Evolutionary conservation across 2,329 filamentous ascomycete species (phyloP), one percentile per base, ranked within the genome.

Genomic region (Neonectria hederae): DNA sequence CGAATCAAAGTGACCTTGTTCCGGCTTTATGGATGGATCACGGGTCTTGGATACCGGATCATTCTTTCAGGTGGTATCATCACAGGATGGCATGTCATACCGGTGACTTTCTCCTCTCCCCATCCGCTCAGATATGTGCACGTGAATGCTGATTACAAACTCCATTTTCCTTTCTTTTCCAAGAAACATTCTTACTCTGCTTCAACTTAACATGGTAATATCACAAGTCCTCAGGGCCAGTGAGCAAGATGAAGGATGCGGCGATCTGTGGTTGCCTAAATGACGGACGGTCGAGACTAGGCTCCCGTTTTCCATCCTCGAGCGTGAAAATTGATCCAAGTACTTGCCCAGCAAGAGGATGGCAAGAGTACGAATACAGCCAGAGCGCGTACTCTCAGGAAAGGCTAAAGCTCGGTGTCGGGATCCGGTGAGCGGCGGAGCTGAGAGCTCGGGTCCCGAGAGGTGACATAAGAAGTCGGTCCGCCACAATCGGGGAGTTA

Each of bases 401-500:
- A 42, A 30, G 26, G 10, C 46, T 30, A 22, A 51, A 10, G 46
- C 43, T 40, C 43, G 54, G 54, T n/a, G 42, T 48, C 54, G 54
- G 54, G 35, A 57, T 49, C 54, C 54, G 54, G 46, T 19, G 17
- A 22, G 45, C 45, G 21, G 21, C 43, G 43, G 43, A 40, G 21
- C 45, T 51, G 45, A 30, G 5, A 42, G 55, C 46, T 58, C 22
- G 38, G 30, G 35, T 17, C 10, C 49, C 55, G 55, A 49, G 22
- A 26, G 32, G 32, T 38, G 22, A 52, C 35, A 19, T 32, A 51
- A 51, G n/a, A 51, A n/a, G 9, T 14, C 28, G 26, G n/a, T 13
- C 26, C 48, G 48, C 48, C 48, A 51, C 30, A 38, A 14, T 32
- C 48, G 48, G 26, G 48, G 48, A 32, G 48, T 19, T 32, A n/a